Conservation (phyloP, 1,284 basidiomycete species). For the Trametes sp. region DNA sequence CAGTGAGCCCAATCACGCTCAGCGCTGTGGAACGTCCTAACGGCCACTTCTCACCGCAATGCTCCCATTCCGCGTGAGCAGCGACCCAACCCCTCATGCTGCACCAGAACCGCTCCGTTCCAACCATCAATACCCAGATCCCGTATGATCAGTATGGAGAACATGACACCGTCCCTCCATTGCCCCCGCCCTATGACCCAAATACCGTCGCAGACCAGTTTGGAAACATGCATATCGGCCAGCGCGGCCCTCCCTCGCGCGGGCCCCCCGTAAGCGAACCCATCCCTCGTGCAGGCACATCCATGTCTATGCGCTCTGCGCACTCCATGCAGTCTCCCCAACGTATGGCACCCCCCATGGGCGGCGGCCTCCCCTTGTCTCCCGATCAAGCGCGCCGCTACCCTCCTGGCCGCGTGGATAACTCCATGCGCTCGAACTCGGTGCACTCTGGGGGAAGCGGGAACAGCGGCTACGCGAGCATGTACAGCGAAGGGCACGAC, state of each 20-base stretch:
- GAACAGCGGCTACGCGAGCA: slow-evolving; percentile 36
- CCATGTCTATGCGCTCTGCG: slow-evolving; percentile 55
- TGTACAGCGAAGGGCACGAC: slow-evolving; percentile 36
- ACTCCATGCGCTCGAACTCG: slow-evolving; percentile 34
- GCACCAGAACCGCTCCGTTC: slow-evolving; percentile 51
- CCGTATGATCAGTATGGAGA: slow-evolving; percentile 43
- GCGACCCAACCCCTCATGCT: slow-evolving; percentile 33
- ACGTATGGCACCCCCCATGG: slow-evolving; percentile 32
- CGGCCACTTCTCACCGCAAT: slow-evolving; percentile 12
- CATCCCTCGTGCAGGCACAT: slow-evolving; percentile 55
- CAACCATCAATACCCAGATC: slow-evolving; percentile 47
- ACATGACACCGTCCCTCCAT: slow-evolving; percentile 41
- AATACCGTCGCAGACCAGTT: slow-evolving; percentile 56
- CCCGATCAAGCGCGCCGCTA: slow-evolving; percentile 35
- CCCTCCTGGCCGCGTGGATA: slow-evolving; percentile 33
- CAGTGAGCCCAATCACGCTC: slow-evolving; percentile 31
- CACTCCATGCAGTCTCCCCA: slow-evolving; percentile 43
- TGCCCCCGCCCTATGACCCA: slow-evolving; percentile 49
- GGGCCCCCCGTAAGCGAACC: slow-evolving; percentile 34
- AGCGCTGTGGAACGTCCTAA: slow-evolving; percentile 15
- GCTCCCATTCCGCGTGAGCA: slow-evolving; percentile 12
- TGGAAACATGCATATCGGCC: slow-evolving; percentile 54
- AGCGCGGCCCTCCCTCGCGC: slow-evolving; percentile 41
- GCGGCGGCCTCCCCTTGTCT: slow-evolving; percentile 34
- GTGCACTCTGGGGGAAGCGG: slow-evolving; percentile 40